phyloP scores from a whole-genome alignment of 2,329 filamentous ascomycete genomes.

The Xylariaceae sp. region DNA sequence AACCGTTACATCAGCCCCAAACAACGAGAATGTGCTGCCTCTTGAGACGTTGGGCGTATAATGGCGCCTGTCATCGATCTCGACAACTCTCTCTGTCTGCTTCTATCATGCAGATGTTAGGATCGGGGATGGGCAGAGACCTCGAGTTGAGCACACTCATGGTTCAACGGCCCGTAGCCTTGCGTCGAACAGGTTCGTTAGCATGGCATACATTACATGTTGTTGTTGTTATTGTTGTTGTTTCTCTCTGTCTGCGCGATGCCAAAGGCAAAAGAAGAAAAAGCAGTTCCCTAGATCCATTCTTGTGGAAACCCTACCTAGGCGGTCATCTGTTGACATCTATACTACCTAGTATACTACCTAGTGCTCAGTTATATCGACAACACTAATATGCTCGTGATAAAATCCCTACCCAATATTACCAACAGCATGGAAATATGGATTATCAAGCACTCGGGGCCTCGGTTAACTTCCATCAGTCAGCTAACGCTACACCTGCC shows the following conservation, averaged over 20 bases:
- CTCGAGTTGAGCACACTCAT: slow-evolving; percentile 10
- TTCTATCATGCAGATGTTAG: slow-evolving; percentile 4
- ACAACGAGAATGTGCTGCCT: slow-evolving; percentile 9
- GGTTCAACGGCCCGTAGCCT: slow-evolving; percentile 17
- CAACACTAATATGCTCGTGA: slow-evolving; percentile 10
- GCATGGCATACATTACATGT: neutral
- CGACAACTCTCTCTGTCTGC: neutral
- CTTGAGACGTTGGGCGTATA: slow-evolving; percentile 8
- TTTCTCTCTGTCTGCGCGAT: neutral
- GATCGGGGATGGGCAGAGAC: slow-evolving; percentile 7
- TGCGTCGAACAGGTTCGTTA: slow-evolving; percentile 5
- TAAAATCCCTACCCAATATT: slow-evolving; percentile 13
- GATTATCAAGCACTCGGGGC: slow-evolving; percentile 1
- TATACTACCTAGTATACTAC: neutral
- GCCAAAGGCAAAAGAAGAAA: slow-evolving; percentile 7
- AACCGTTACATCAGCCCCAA: slow-evolving; percentile 9
- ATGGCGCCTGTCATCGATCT: slow-evolving; percentile 7
- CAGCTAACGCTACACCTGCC: slow-evolving; percentile 15
- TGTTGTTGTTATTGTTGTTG: neutral
- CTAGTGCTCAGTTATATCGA: slow-evolving; percentile 5
- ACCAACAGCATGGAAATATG: slow-evolving; percentile 10
- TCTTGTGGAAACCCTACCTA: slow-evolving; percentile 5
- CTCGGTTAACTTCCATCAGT: slow-evolving; percentile 13
- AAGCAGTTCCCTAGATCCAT: slow-evolving; percentile 1
- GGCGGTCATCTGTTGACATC: slow-evolving; percentile 3